These are phyloP conservation scores for Metschnikowia matae DNA, from an alignment of 805 yeast genomes.

Conservation along the genomic window DNA sequence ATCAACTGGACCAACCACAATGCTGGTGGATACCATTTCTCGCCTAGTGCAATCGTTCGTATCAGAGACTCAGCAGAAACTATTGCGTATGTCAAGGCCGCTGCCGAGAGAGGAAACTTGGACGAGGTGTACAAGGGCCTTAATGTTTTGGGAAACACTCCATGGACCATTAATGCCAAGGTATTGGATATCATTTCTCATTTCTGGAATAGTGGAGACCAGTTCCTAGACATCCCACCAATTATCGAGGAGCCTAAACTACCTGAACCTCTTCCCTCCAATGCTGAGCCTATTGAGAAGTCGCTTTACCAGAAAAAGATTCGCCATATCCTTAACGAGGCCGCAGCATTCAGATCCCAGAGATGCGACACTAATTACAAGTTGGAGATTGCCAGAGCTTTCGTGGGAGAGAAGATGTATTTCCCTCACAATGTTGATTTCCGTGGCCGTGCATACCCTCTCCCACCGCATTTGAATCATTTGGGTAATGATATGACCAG, in stretches of 20 bases:
- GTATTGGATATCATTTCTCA: slow-evolving; percentile 65
- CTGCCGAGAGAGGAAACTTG: slow-evolving; percentile 64
- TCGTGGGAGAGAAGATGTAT: slow-evolving; percentile 67
- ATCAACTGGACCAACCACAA: slow-evolving; percentile 79
- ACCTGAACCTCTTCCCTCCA: slow-evolving; percentile 50
- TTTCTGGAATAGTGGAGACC: slow-evolving; percentile 84
- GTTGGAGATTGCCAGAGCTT: slow-evolving; percentile 91
- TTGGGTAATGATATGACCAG: slow-evolving; percentile 76
- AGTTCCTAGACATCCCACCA: slow-evolving; percentile 68
- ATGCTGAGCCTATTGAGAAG: slow-evolving; percentile 68
- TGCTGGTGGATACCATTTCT: slow-evolving; percentile 78
- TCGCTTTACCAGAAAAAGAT: slow-evolving; percentile 65
- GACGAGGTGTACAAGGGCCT: slow-evolving; percentile 67
- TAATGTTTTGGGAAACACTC: slow-evolving; percentile 56
- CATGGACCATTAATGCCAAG: slow-evolving; percentile 86
- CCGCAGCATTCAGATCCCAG: slow-evolving; percentile 70
- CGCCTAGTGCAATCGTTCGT: slow-evolving; percentile 63
- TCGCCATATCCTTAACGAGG: slow-evolving; percentile 53
- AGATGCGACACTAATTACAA: slow-evolving; percentile 94
- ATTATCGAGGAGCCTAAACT: slow-evolving; percentile 40
- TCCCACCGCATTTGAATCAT: slow-evolving; percentile 77
- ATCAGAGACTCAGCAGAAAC: slow-evolving; percentile 87
- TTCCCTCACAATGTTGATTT: slow-evolving; percentile 82
- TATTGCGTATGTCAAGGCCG: slow-evolving; percentile 80
- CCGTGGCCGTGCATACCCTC: slow-evolving; percentile 81